phyloP scores from a whole-genome alignment of 306 rosid genomes.

The Fagus sylvatica region DNA sequence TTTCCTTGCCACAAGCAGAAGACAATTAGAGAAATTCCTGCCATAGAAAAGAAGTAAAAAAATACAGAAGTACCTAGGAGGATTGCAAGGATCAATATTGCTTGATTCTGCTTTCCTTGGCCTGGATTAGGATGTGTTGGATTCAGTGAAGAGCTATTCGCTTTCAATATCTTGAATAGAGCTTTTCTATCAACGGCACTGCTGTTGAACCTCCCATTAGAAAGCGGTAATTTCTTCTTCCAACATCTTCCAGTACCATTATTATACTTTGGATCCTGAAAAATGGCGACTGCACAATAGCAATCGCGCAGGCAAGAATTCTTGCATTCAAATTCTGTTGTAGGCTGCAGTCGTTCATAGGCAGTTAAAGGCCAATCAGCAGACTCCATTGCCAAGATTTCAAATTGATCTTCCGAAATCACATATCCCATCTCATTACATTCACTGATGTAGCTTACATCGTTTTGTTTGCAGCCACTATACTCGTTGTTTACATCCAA shows the following conservation, averaged over 20 bases:
- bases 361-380: neutral
- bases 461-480: neutral
- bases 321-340: neutral
- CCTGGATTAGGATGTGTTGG: neutral
- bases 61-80: neutral
- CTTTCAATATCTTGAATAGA: neutral
- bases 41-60: neutral
- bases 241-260: neutral
- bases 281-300: neutral
- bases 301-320: slow-evolving; percentile 1
- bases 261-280: neutral
- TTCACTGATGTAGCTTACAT: neutral
- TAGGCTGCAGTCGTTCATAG: neutral
- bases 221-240: slow-evolving; percentile 4
- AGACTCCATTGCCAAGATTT: neutral
- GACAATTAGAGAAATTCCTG: neutral
- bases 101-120: neutral
- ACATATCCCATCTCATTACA: neutral
- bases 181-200: neutral
- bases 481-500: neutral
- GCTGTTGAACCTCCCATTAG: neutral
- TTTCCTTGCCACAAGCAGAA: neutral
- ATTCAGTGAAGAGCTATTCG: neutral
- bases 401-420: neutral
- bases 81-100: neutral